Evolutionary conservation across 1,284 basidiomycete species (phyloP).

Genomic region (Cryptococcus hybrid): DNA sequence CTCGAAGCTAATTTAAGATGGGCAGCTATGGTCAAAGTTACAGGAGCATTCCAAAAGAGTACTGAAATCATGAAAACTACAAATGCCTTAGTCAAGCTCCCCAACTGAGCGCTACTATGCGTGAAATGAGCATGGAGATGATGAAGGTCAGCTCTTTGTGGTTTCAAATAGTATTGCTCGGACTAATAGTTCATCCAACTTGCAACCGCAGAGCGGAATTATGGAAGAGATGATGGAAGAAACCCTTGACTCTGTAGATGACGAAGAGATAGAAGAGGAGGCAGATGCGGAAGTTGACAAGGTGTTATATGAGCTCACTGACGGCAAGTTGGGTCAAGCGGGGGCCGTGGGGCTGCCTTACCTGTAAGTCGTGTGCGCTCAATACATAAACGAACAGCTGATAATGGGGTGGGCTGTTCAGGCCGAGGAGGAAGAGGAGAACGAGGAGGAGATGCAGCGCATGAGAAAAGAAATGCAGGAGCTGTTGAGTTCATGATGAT

Average conservation of each 20-base stretch:
- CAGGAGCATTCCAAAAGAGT: conserved; percentile 92
- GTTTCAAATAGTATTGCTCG: neutral
- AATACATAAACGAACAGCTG: no score
- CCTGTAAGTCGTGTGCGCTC: conserved; percentile 61
- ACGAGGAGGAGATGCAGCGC: conserved; percentile 77
- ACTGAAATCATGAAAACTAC: conserved; percentile 99
- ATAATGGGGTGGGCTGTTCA: conserved; percentile 1
- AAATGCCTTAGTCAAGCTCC: conserved; percentile 85
- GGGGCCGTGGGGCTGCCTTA: conserved; percentile 67
- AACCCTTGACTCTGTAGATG: conserved; percentile 71
- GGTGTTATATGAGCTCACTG: conserved; percentile 90
- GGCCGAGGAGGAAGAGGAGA: conserved; percentile 68
- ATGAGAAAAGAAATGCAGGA: conserved; percentile 84
- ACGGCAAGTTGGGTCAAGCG: conserved; percentile 88
- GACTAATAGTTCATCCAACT: neutral
- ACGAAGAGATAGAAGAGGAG: conserved; percentile 93
- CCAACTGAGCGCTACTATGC: conserved; percentile 88
- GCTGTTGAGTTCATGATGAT: conserved; percentile 64
- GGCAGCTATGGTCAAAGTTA: conserved; percentile 95
- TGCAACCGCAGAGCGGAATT: conserved; percentile 68
- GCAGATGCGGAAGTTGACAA: conserved; percentile 98
- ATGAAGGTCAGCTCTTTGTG: conserved; percentile 66
- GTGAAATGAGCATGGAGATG: conserved; percentile 99
- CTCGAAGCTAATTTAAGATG: neutral
- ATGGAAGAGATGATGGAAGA: conserved; percentile 93